These are phyloP conservation scores for Chytriomyces confervae DNA, from an alignment of 192 early-diverging fungal genomes.

Conservation along the genomic window DNA sequence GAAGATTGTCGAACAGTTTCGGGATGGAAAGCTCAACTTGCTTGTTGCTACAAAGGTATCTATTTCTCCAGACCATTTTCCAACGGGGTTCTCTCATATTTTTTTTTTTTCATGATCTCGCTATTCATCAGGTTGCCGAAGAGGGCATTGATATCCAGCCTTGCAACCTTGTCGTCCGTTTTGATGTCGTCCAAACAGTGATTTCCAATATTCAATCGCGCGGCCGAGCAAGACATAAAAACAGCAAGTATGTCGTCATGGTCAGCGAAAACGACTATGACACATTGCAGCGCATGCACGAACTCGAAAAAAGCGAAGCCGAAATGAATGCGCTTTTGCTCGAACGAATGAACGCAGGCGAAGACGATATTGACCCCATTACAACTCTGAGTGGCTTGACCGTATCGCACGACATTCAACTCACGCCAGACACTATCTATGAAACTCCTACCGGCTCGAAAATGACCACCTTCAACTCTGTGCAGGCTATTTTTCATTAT, in stretches of 20 bases:
- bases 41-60: slow-evolving; percentile 80
- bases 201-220: slow-evolving; percentile 84
- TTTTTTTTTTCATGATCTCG: neutral
- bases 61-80: neutral
- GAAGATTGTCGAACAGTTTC: slow-evolving; percentile 70
- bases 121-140: slow-evolving; percentile 74
- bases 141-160: slow-evolving; percentile 96
- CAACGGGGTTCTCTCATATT: neutral
- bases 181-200: slow-evolving; percentile 75
- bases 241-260: slow-evolving; percentile 77
- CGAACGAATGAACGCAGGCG: neutral
- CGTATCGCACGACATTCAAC: neutral
- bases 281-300: slow-evolving; percentile 17
- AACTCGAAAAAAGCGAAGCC: slow-evolving; percentile 34
- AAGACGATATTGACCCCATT: neutral
- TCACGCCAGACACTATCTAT: slow-evolving; percentile 5
- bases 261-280: slow-evolving; percentile 41
- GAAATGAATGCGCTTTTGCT: slow-evolving; percentile 31
- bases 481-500: slow-evolving; percentile 67
- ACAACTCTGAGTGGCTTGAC: neutral
- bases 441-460: slow-evolving; percentile 21
- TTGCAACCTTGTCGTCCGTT: slow-evolving; percentile 86
- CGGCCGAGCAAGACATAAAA: slow-evolving; percentile 76
- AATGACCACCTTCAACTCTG: slow-evolving; percentile 63
- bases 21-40: slow-evolving; percentile 71